Evolutionary conservation across 495 filamentous ascomycete genomes (phyloP), one percentile per base, ranked within the genome.

Genomic region (Acidiella bohemica): DNA sequence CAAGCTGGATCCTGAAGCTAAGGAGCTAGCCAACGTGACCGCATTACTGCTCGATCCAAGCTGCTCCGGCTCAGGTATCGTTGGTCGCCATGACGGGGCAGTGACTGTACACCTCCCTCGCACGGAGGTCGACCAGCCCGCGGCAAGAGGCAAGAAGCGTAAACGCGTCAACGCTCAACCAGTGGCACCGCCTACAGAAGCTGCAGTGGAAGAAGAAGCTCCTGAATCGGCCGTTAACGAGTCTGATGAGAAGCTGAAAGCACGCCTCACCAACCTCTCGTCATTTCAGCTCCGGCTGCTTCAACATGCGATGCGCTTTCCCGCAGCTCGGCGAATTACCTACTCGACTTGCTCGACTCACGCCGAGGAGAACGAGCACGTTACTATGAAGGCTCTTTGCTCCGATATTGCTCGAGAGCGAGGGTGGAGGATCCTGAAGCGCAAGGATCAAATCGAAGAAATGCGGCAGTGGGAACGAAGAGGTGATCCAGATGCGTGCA

Each of bases 281-380:
- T 34, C 49, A 8, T 64, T 64, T 46, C 60, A 64, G 33, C 51
- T 60, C 4, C 49, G 48, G 4, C 49, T 64, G 9, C 41, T 64
- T 5, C 35, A 32, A 12, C 60, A 59, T 55, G 88, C 90, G 0
- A 75, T 96, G 58, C 56, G 60, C 18, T 97, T 94, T 47, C 81
- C 86, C 0, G 61, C 67, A n/a, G 85, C 84, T 0, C 65, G 54
- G 3, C 78, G 69, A 51, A 79, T 96, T 27, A 81, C 80, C 0
- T 97, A 97, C 55, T 87, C 80, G 28, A 97, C 90, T 0, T 97
- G 90, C 55, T 96, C 90, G 0, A 65, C 93, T 18, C 72, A 94
- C 56, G 64, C 75, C 1, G 68, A 77, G 26, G 90, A 97, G 57
- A 96, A 97, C 53, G 90, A 97, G 56, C 55, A 67, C 18, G 90